A percentile compares a stretch with the other conserved stretches of the same genome.
These are phyloP conservation scores for Malassezia japonica DNA, from an alignment of 1,284 basidiomycete genomes.

Conservation along the genomic window DNA sequence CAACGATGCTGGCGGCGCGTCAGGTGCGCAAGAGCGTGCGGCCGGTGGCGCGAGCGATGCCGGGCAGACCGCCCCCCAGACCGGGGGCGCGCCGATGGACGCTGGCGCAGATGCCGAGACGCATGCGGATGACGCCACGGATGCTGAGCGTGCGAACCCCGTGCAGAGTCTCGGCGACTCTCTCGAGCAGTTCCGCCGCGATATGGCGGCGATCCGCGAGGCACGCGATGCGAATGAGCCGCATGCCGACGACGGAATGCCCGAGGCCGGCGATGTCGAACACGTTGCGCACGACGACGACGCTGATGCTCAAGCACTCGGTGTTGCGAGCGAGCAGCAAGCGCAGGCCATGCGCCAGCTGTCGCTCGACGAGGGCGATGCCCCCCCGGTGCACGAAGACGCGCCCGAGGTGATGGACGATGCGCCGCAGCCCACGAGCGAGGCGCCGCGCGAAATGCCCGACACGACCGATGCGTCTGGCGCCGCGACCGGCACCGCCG, in stretches of 20 bases:
- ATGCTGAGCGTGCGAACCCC: slow-evolving; percentile 53
- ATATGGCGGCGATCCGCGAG: slow-evolving; percentile 73
- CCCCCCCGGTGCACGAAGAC: slow-evolving; percentile 28
- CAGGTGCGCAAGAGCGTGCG: slow-evolving; percentile 11
- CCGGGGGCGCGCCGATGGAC: slow-evolving; percentile 8
- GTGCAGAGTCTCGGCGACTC: slow-evolving; percentile 77
- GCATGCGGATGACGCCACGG: slow-evolving; percentile 17
- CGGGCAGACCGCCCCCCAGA: slow-evolving; percentile 10
- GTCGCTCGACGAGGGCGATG: slow-evolving; percentile 33
- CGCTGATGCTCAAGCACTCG: slow-evolving; percentile 77
- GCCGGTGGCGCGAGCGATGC: slow-evolving; percentile 5
- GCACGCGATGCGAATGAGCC: slow-evolving; percentile 45
- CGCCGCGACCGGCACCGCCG: slow-evolving; percentile 16
- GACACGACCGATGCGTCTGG: no score
- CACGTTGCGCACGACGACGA: slow-evolving; percentile 65
- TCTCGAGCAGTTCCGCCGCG: slow-evolving; percentile 69
- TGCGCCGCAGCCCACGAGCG: neutral
- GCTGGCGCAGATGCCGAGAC: slow-evolving; percentile 30
- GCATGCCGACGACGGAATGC: slow-evolving; percentile 49
- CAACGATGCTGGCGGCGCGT: slow-evolving; percentile 12
- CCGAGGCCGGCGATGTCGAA: slow-evolving; percentile 56
- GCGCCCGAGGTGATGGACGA: slow-evolving; percentile 4
- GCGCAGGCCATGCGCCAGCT: slow-evolving; percentile 59
- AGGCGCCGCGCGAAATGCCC: neutral
- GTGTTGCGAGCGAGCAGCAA: slow-evolving; percentile 60